A percentile compares a stretch with the other conserved stretches of the same genome.
phyloP scores from a whole-genome alignment of 225 moss, liverwort and hornwort genomes.

The Polytrichum formosum region DNA sequence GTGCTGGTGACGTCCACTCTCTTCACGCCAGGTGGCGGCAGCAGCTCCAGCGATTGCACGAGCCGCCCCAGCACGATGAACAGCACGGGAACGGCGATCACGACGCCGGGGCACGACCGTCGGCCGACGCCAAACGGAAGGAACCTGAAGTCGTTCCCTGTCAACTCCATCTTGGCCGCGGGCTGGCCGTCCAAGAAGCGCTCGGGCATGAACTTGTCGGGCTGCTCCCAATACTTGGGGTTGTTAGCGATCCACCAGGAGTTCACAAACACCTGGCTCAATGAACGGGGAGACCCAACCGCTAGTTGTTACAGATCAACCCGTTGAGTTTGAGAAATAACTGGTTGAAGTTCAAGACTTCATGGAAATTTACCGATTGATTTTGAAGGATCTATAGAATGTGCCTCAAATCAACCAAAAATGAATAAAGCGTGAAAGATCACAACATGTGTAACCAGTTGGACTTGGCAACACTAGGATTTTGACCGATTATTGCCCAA shows the following conservation, averaged over 20 bases:
- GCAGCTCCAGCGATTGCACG: conserved; percentile 20
- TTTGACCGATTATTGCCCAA: too few relatives aligned
- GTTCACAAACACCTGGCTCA: conserved; percentile 35
- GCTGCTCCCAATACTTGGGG: conserved; percentile 27
- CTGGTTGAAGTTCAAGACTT: too few relatives aligned
- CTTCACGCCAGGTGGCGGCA: conserved; percentile 18
- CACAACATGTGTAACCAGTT: too few relatives aligned
- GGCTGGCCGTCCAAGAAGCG: conserved; percentile 20
- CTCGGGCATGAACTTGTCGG: conserved; percentile 38
- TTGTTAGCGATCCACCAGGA: conserved; percentile 49
- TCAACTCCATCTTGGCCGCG: conserved; percentile 17
- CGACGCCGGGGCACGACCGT: conserved; percentile 30
- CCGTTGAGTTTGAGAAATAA: too few relatives aligned
- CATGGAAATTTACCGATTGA: too few relatives aligned
- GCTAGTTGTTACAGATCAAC: too few relatives aligned
- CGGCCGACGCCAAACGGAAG: conserved; percentile 31
- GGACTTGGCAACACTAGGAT: too few relatives aligned
- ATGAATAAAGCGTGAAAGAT: too few relatives aligned
- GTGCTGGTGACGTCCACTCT: conserved; percentile 18
- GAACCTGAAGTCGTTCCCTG: conserved; percentile 38
- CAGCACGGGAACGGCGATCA: conserved; percentile 32
- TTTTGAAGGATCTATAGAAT: too few relatives aligned
- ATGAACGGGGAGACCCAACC: too few relatives aligned
- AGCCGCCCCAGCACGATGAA: conserved; percentile 26
- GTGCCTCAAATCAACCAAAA: too few relatives aligned